Evolutionary conservation across 176 grass and related monocot species (phyloP), one percentile per base, ranked within the genome.

Genomic region (Carex kokanica): DNA sequence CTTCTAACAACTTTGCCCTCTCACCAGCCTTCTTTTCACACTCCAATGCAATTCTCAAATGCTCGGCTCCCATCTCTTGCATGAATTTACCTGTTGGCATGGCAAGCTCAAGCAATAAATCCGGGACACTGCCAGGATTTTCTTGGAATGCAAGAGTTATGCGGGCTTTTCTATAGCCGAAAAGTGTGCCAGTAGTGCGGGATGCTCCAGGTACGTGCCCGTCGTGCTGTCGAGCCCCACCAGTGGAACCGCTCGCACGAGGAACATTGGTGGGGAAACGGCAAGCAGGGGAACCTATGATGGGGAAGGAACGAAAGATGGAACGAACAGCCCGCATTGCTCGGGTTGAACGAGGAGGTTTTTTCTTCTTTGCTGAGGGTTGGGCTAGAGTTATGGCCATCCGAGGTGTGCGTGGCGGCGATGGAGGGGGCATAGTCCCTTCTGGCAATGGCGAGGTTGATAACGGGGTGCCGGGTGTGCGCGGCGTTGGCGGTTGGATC

Each of bases 31-130:
- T 93, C 89, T 91, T 94, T 82, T 93, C 95, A 74, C 92, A 94
- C 89, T 98, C 92, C 59, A 98, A 81, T 68, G 95, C 92, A 24
- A 98, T 87, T 64, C 92, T 89, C 13, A 94, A 81, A 83, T 93
- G 90, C 89, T 94, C 92, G 18, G 90, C 85, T 67, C 95, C 92
- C 95, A 98, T 93, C 84, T 93, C 92, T 89, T 94, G 95, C 95
- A 94, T 94, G 95, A 98, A 98, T 83, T 91, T 85, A 14, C 90
- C 87, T 7, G 95, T 94, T 47, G 86, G 90, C 72, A 93, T 90
- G 41, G 95, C 92, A 10, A 98, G 89, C 90, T 98, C 95, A 16
- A 98, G 88, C 27, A 98, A 87, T 51, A 98, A 91, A 59, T 94
- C 80, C 12, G 95, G 90, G 83, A 98, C 86, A 86, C 90, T 91